Conservation (phyloP, 192 early-diverging fungal species). For the Coemansia asiatica region DNA sequence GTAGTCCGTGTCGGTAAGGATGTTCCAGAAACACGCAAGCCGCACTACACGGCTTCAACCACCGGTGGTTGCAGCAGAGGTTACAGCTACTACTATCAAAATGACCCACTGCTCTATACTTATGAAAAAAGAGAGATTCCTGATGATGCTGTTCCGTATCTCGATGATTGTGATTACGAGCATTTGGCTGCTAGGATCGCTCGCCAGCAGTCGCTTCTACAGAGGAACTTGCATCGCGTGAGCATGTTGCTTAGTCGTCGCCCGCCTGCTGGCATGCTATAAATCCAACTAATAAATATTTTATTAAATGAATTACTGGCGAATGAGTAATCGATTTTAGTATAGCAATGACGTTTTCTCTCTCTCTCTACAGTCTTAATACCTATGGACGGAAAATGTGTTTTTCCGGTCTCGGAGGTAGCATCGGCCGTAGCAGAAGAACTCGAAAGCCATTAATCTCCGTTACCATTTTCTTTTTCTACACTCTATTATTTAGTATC, state of each 20-base stretch:
- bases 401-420: constrained; percentile 1
- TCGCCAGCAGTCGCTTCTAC: constrained; percentile 22
- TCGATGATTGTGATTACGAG: constrained; percentile 44
- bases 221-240: constrained; percentile 19
- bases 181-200: constrained; percentile 33
- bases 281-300: constrained; percentile 5
- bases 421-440: neutral
- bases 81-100: constrained; percentile 10
- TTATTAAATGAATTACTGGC: neutral
- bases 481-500: neutral
- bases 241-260: constrained; percentile 13
- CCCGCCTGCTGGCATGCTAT: constrained; percentile 10
- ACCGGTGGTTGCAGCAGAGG: constrained; percentile 4
- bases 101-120: constrained; percentile 9
- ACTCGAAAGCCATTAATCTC: neutral
- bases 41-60: neutral
- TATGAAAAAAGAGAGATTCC: constrained; percentile 3
- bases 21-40: constrained; percentile 2
- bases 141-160: constrained; percentile 33
- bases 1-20: constrained; percentile 26
- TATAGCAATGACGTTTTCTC: too few species aligned
- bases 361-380: too few species aligned
- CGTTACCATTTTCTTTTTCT: neutral
- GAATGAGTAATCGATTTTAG: neutral
- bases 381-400: neutral